Evolutionary conservation across 192 early-diverging fungal species (phyloP), one percentile per base, ranked within the genome.

Genomic region (Chytriomyces sp.): DNA sequence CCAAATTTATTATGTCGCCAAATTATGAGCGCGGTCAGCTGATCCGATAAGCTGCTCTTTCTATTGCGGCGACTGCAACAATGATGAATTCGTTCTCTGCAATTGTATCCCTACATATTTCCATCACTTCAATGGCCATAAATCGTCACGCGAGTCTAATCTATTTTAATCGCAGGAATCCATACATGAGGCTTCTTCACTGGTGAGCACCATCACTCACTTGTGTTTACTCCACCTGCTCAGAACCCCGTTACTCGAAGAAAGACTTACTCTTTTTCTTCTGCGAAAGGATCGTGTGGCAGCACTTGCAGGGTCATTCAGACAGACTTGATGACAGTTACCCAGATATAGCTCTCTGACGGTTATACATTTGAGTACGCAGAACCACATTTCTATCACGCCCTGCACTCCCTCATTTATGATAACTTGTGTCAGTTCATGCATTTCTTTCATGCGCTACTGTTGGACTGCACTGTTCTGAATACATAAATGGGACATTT

Each of bases 141-240:
- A 68, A 30, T 68, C 65, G 2, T 68, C 54, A 6, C 65, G 44
- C 49, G 39, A 30, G 32, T 68, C 65, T 12, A 22, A 17, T 55
- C 36, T 22, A 10, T 31, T 25, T 36, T 61, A 26, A 36, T 36
- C 55, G 12, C 30, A 26, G 19, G 28, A 10, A 25, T 12, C 17
- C n/a, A 30, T 57, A 26, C 10, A 19, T 25, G 10, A 0, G 1
- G 28, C 7, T 2, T 1, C 28, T 3, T 26, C 19, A 31, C 30
- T n/a, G 3, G 12, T 14, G 0, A n/a, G 19, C 8, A 28, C 30
- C n/a, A 40, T 52, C 26, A 52, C 41, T 65, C 25, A 65, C 63
- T 37, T 32, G 6, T 68, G 52, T 2, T 19, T 10, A 17, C 36
- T n/a, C 65, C 65, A 68, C 36, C 55, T 68, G 14, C 52, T 36